These are phyloP conservation scores for Candida verbasci DNA, from an alignment of 805 yeast species.

Conservation along the genomic window DNA sequence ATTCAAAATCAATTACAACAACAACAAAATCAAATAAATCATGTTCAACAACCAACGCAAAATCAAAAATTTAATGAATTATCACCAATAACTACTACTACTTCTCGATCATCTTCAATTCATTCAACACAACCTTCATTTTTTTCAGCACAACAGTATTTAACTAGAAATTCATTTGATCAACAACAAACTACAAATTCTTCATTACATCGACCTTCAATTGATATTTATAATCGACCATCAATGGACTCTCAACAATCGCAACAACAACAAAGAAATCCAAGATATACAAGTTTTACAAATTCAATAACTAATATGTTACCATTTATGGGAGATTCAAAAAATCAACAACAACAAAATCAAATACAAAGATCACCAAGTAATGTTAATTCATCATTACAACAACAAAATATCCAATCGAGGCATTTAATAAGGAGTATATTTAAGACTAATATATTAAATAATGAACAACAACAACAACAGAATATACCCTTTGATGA, in stretches of 20 bases:
- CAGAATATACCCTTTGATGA: neutral
- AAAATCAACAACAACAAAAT: constrained; percentile 8
- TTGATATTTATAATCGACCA: constrained; percentile 29
- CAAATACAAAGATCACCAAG: constrained; percentile 13
- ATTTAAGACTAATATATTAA: constrained; percentile 16
- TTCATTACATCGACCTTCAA: constrained; percentile 23
- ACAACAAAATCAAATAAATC: constrained; percentile 1
- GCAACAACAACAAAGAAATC: constrained; percentile 14
- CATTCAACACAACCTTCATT: constrained; percentile 42
- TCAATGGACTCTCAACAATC: constrained; percentile 27
- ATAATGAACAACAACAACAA: neutral
- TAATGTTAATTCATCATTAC: constrained; percentile 11
- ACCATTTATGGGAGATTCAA: constrained; percentile 35
- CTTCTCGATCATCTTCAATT: constrained; percentile 35
- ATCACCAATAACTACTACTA: constrained; percentile 41
- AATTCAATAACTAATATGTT: constrained; percentile 35
- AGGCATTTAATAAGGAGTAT: constrained; percentile 32
- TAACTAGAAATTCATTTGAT: constrained; percentile 34
- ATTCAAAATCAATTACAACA: constrained; percentile 6
- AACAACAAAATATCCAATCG: constrained; percentile 13
- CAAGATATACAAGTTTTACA: constrained; percentile 30
- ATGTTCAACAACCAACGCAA: constrained; percentile 2
- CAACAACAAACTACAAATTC: constrained; percentile 20
- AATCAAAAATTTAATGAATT: constrained; percentile 18
- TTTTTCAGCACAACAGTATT: constrained; percentile 39